phyloP scores from a whole-genome alignment of 1,284 basidiomycete species.

The Bjerkandera adusta region DNA sequence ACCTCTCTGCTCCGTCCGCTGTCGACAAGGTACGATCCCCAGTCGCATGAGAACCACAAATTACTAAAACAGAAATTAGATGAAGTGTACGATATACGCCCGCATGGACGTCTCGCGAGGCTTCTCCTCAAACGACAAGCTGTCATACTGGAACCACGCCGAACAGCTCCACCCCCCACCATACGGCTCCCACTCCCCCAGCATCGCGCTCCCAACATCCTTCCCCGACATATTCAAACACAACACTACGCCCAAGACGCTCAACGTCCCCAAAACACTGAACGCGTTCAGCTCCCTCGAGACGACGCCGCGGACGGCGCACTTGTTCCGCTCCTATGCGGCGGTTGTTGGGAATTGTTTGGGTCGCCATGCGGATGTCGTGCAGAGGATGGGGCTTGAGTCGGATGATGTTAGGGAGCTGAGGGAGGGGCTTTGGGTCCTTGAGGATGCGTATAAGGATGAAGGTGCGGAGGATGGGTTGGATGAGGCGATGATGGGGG shows the following conservation, averaged over 20 bases:
- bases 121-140: conserved; percentile 37
- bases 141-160: conserved; percentile 38
- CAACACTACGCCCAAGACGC: too few species aligned
- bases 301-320: conserved; percentile 21
- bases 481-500: conserved; percentile 18
- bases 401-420: conserved; percentile 32
- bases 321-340: conserved; percentile 27
- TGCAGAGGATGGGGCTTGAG: conserved; percentile 27
- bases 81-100: conserved; percentile 30
- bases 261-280: conserved; percentile 3
- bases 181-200: conserved; percentile 26
- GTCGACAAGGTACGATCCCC: too few species aligned
- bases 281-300: conserved; percentile 26
- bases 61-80: too few species aligned
- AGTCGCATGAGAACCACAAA: too few species aligned
- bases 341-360: conserved; percentile 26
- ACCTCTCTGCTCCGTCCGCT: conserved; percentile 48
- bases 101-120: conserved; percentile 58
- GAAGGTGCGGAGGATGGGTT: conserved; percentile 10
- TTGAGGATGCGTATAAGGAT: conserved; percentile 29
- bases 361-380: conserved; percentile 28
- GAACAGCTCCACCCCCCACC: conserved; percentile 15
- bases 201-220: conserved; percentile 28
- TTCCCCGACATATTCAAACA: conserved; percentile 30
- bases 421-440: conserved; percentile 30